These are phyloP conservation scores for Ceratocystis variospora DNA, from an alignment of 2,329 filamentous ascomycete species.

Conservation along the genomic window DNA sequence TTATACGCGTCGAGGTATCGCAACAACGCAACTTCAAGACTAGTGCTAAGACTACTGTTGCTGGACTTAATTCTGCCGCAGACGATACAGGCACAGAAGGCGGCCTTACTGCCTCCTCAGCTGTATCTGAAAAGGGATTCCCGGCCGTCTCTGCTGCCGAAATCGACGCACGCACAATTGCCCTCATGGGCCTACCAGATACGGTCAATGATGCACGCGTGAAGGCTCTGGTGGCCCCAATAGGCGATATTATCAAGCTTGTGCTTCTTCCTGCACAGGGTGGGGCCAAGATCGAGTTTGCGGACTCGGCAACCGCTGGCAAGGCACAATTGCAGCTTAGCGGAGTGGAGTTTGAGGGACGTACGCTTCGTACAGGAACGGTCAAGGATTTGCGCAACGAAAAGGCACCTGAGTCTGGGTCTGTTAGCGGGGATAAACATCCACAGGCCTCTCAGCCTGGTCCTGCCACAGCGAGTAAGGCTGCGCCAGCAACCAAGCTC, in stretches of 20 bases:
- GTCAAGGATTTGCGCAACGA: slow-evolving; percentile 39
- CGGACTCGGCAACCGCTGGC: slow-evolving; percentile 54
- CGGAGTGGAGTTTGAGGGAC: slow-evolving; percentile 40
- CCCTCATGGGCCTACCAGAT: slow-evolving; percentile 75
- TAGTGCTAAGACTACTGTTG: slow-evolving; percentile 33
- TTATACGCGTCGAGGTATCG: slow-evolving; percentile 52
- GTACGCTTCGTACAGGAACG: slow-evolving; percentile 41
- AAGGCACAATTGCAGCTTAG: slow-evolving; percentile 51
- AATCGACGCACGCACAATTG: slow-evolving; percentile 56
- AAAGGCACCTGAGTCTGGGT: not conserved
- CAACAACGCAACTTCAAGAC: slow-evolving; percentile 43
- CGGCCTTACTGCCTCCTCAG: slow-evolving; percentile 20
- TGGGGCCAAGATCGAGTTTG: slow-evolving; percentile 76
- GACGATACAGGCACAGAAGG: slow-evolving; percentile 24
- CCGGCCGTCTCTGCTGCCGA: slow-evolving; percentile 22
- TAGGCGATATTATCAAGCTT: slow-evolving; percentile 61
- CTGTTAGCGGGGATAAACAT: too few species aligned
- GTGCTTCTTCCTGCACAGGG: slow-evolving; percentile 67
- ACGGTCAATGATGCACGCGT: slow-evolving; percentile 84
- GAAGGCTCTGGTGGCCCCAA: slow-evolving; percentile 53
- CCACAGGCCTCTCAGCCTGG: not conserved
- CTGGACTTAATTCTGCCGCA: slow-evolving; percentile 21
- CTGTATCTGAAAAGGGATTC: not conserved
- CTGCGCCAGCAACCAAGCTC: slow-evolving; percentile 11
- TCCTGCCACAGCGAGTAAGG: not conserved